Evolutionary conservation across 2,329 filamentous ascomycete genomes (phyloP), one percentile per base, ranked within the genome.

Genomic region (Fusarium brachygibbosum): DNA sequence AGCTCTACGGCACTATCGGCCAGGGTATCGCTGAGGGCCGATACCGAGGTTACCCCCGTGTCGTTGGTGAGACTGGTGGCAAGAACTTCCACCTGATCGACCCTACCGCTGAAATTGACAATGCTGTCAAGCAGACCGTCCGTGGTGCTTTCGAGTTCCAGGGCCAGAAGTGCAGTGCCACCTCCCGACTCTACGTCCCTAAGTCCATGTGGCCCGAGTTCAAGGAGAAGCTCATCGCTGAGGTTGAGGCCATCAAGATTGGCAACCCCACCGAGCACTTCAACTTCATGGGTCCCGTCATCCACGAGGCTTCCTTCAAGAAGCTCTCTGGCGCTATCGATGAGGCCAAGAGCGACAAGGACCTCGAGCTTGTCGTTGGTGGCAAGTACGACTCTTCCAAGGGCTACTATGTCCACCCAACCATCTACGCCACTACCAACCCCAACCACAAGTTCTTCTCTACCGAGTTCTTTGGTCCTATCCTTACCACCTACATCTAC

Each of bases 21-120:
- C 84, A 87, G 68, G 93, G 92, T 40, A 90, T 97, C 21, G 92
- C 92, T 7, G 89, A 94, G 76, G 93, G 92, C 68, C 91, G 88
- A 63, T 98, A 97, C 83, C 85, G 86, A 68, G 90, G 91, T 74
- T 98, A 98, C 81, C 94, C 93, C 45, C 90, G 93, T 73, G 92
- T 97, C 69, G 93, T 97, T 6, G 93, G 93, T 64, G 93, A 97
- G 85, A 97, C 93, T 29, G 93, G 93, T 63, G 93, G 93, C 78
- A 97, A 97, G 88, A 97, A 97, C 85, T 97, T 94, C 85, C 93
- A 97, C 80, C 81, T 97, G 53, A 81, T 97, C 32, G 93, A 97
- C 83, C 83, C 85, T 45, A 90, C 89, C 5, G 93, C 93, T 38
- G 91, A 97, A 73, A 81, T 96, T 50, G 83, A 88, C 64, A 96